Evolutionary conservation across 129 eudicot genomes (phyloP).

Genomic region (Pseudognaphalium luteoalbum): DNA sequence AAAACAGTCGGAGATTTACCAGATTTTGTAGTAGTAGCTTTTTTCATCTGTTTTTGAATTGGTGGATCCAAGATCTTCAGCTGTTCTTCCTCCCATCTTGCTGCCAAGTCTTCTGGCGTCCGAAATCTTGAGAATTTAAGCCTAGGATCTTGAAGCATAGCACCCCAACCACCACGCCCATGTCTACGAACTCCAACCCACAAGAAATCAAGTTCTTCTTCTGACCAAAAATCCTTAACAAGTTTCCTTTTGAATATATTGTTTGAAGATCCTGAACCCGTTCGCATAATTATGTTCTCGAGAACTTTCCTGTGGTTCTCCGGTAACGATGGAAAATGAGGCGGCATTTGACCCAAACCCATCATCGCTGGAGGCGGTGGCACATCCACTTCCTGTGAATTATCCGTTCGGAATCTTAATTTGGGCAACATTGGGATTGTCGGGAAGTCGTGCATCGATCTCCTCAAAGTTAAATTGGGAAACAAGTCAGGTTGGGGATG

Average conservation of each 20-base stretch:
- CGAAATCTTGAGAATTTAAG: slow-evolving; percentile 30
- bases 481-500: slow-evolving; percentile 54
- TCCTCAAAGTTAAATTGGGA: slow-evolving; percentile 62
- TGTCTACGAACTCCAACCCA: slow-evolving; percentile 44
- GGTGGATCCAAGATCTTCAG: slow-evolving; percentile 54
- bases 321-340: slow-evolving; percentile 56
- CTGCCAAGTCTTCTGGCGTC: slow-evolving; percentile 24
- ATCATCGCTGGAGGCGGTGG: slow-evolving; percentile 33
- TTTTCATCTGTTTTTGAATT: slow-evolving; percentile 27
- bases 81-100: slow-evolving; percentile 42
- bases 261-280: slow-evolving; percentile 67
- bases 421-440: slow-evolving; percentile 65
- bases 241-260: slow-evolving; percentile 47
- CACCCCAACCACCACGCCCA: slow-evolving; percentile 41
- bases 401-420: slow-evolving; percentile 42
- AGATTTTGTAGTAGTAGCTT: slow-evolving; percentile 45
- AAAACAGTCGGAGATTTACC: slow-evolving; percentile 40
- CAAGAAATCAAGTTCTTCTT: slow-evolving; percentile 40
- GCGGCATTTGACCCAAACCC: slow-evolving; percentile 61
- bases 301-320: slow-evolving; percentile 90
- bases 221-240: slow-evolving; percentile 50
- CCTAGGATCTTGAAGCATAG: slow-evolving; percentile 35
- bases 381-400: slow-evolving; percentile 50
- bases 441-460: slow-evolving; percentile 45
- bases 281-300: slow-evolving; percentile 79